Evolutionary conservation across 805 yeast species (phyloP).

Genomic region (Yarrowia sp.): DNA sequence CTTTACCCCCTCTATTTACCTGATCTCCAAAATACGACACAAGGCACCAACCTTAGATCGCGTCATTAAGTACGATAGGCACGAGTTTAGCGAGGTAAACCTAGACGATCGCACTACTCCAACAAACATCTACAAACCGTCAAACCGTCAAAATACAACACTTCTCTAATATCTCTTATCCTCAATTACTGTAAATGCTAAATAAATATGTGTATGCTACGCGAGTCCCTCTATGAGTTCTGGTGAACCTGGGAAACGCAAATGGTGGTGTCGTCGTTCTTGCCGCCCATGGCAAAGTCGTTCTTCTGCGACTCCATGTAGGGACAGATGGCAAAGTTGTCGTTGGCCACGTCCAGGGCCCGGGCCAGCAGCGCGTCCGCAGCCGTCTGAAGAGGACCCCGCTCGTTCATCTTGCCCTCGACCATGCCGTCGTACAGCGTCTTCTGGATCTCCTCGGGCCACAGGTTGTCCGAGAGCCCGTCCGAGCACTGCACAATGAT

Average conservation of each 20-base stretch:
- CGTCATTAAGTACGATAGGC: too few species aligned
- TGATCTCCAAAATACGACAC: too few species aligned
- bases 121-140: too few species aligned
- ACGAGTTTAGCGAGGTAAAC: too few species aligned
- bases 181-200: constrained; percentile 26
- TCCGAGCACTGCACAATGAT: constrained; percentile 41
- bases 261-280: constrained; percentile 39
- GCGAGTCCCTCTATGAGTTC: constrained; percentile 24
- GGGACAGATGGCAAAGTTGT: constrained; percentile 42
- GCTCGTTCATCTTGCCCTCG: constrained; percentile 40
- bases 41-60: too few species aligned
- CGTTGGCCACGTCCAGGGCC: constrained; percentile 41
- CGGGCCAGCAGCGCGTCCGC: constrained; percentile 38
- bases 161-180: neutral
- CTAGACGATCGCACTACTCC: too few species aligned
- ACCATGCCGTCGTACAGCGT: constrained; percentile 33
- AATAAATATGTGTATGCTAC: constrained; percentile 18
- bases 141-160: neutral
- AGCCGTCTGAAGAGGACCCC: constrained; percentile 40
- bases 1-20: too few species aligned
- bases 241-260: constrained; percentile 38
- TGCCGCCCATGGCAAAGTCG: constrained; percentile 35
- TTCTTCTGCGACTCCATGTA: constrained; percentile 31
- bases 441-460: constrained; percentile 41
- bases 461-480: constrained; percentile 41